Base-by-base conservation (phyloP, 768 basidiomycete genomes). In the Podaxis sp. region DNA sequence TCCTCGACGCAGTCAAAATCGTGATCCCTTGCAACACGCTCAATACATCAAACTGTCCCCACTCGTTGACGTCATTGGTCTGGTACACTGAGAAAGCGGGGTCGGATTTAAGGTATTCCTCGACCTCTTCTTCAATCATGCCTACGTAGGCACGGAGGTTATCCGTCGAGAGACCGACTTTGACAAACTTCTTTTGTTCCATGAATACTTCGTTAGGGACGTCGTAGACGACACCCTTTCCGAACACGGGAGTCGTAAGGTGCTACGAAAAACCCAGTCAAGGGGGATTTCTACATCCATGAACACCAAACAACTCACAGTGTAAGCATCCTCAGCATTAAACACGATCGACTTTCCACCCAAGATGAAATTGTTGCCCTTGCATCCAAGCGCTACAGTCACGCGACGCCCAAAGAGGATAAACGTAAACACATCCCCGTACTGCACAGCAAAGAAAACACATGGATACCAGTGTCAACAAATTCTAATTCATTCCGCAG, bases 121-220 rank as follows among this genome's bases (percentile, higher is more conserved):
- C 82, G 41, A 91, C 85, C 70, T 91, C 90, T 43, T 91, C 82
- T 63, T 87, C 86, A 61, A 93, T 88, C 85, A 93, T 88, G 55
- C 86, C 85, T 19, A 87, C 82, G 56, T 99, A 98, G 33, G 87
- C 81, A 47, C 89, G 85, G 74, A 99, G 87, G 75, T 96, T 96
- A 27, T 98, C 96, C 12, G 85, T 87, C 11, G 94, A 92, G 22
- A 99, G 85, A 24, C 97, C 96, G 64, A 94, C 88, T 78, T 99
- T 99, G 75, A 98, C 90, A 71, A 98, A 98, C 72, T 90, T 91
- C 82, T 99, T 99, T 74, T 99, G 97, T 70, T 99, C 95, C 96
- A 99, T 98, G 75, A 99, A 88, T 50, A 91, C 77, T 52, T 96
- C 92, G 74, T 98, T 98, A 36, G 97, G 96, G 55, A 93, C 88